Base-by-base conservation (phyloP, 1,284 basidiomycete genomes). In the Heliocybe sulcata region DNA sequence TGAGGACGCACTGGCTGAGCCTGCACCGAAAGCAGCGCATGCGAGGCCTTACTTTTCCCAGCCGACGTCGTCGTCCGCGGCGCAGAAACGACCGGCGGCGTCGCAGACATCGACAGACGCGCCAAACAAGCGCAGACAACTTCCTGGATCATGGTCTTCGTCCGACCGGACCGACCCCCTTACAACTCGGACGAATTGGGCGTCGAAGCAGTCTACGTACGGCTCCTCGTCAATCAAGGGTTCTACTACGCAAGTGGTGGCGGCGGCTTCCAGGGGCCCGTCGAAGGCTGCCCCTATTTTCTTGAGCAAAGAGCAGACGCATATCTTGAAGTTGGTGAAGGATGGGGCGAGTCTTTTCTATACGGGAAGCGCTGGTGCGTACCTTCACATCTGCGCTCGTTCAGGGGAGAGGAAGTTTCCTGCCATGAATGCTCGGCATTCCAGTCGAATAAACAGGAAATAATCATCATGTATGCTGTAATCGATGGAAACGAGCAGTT, bases 301-400 rank as follows among this genome's bases (percentile, higher is more conserved):
- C 62, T 75, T 98, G 56, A 94, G 92, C 65, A 72, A 80, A 55
- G 94, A 97, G 65, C 94, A 98, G 69, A 82, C 77, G 54, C 80
- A 88, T 59, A 91, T 98, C 47, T 71, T 96, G 57, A 77, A 81
- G 57, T 80, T 96, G 2, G 90, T 93, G 0, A 69, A 85, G 26
- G 72, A 81, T 14, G 83, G 83, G 2, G 72, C 86, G 54, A 96
- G 85, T 63, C 67, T 98, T n/a, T 99, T 99, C 66, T 99, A 98
- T 71, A 99, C 96, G 0, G 96, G 97, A 23, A 94, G 91, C 73
- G 96, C 94, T 57, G 94, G 94, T 94, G 61, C 63, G 87, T 75
- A 23, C 14, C 47, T 25, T 45, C 42, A 6, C 23, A 25, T n/a
- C n/a, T n/a, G n/a, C n/a, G n/a, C n/a, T n/a, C n/a, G n/a, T n/a